Base-by-base conservation (phyloP, 2,329 filamentous ascomycete genomes). In the Corinectria fuckeliana region DNA sequence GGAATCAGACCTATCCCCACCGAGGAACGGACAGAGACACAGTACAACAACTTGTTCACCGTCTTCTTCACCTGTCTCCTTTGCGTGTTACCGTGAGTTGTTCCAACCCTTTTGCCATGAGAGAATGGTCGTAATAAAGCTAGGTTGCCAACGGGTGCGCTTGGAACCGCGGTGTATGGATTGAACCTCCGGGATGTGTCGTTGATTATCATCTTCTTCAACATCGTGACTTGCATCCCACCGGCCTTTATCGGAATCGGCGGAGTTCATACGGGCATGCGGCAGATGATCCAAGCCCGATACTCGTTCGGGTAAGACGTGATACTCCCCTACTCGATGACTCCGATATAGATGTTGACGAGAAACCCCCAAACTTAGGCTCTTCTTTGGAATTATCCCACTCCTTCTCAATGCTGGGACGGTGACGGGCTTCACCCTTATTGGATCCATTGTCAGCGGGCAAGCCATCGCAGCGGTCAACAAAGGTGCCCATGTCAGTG, bases 241-340 rank as follows among this genome's bases (percentile, higher is more conserved):
- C 81, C 84, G 2, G 84, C 84, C 0, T 85, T 83, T 63, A 77
- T 88, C 65, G 81, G 81, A 4, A 81, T 83, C 1, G 79, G 81
- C 10, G 84, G 84, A 1, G 81, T 83, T 14, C 78, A 80, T 57
- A 88, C 84, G 2, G 85, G 85, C 13, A 78, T 88, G 76, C 77
- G 85, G 16, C 85, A 88, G 69, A 80, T 87, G 69, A 80, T 88
- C 5, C 84, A 86, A 64, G 84, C 85, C n/a, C 78, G 85, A 26
- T 88, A 86, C 71, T 81, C 82, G 0, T 88, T 86, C 67, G 84
- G 84, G 77, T 83, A 41, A 26, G 66, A 21, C n/a, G n/a, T n/a
- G n/a, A 7, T 39, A 16, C 23, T 23, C 9, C 36, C 25, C 44
- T 14, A 8, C 13, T 16, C 14, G 11, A 14, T 16, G 10, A 21